These are phyloP conservation scores for Metschnikowia lachancei DNA, from an alignment of 805 yeast species.

Conservation along the genomic window DNA sequence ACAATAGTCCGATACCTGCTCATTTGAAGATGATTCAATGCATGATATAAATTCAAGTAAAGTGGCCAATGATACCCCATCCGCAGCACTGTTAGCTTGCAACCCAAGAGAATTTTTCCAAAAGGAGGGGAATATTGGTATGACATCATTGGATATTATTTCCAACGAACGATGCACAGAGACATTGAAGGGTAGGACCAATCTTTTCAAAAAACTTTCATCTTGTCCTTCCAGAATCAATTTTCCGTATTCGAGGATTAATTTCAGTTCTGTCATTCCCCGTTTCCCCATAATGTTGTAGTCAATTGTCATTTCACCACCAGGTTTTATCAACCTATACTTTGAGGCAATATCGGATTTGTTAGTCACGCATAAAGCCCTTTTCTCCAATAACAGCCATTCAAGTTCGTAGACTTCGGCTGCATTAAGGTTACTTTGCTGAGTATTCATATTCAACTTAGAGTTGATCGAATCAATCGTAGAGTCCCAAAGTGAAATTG, in stretches of 20 bases:
- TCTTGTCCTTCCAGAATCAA: conserved; percentile 21
- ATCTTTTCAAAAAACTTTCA: conserved; percentile 45
- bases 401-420: conserved; percentile 75
- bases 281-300: conserved; percentile 69
- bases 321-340: conserved; percentile 40
- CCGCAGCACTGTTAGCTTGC: background rate
- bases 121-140: conserved; percentile 47
- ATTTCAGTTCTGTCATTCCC: conserved; percentile 63
- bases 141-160: conserved; percentile 69
- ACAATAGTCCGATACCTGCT: conserved; percentile 52
- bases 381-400: conserved; percentile 56
- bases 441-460: conserved; percentile 41
- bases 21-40: conserved; percentile 19
- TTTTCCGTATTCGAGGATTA: conserved; percentile 62
- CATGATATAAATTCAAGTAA: conserved; percentile 30
- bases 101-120: conserved; percentile 19
- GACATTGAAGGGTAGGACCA: conserved; percentile 66
- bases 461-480: conserved; percentile 61
- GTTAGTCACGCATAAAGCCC: conserved; percentile 54
- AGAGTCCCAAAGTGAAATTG: conserved; percentile 69
- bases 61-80: conserved; percentile 23
- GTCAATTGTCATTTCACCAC: conserved; percentile 44
- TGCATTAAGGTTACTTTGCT: conserved; percentile 33
- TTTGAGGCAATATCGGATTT: conserved; percentile 38
- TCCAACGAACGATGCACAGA: conserved; percentile 74